Conservation (phyloP, 73 alveolate genomes). For the Halteria grandinella region DNA sequence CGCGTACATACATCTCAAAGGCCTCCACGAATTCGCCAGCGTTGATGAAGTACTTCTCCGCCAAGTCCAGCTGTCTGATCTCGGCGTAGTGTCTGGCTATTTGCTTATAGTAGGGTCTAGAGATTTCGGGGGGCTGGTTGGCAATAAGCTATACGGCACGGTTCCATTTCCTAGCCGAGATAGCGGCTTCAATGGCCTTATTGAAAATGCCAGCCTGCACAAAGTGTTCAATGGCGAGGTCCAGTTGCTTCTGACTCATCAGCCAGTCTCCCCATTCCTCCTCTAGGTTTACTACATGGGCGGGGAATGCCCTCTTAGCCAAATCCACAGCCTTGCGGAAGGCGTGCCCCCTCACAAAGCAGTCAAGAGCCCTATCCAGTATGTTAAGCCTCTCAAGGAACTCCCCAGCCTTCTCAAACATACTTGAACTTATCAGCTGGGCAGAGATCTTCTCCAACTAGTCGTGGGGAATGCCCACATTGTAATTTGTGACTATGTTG, state of each 20-base stretch:
- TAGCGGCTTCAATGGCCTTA: slow-evolving; percentile 99
- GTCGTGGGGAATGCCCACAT: slow-evolving; percentile 94
- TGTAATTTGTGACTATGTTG: slow-evolving; percentile 93
- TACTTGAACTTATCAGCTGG: slow-evolving; percentile 90
- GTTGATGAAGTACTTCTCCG: slow-evolving; percentile 96
- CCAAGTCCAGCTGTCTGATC: slow-evolving; percentile 97
- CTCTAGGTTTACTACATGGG: slow-evolving; percentile 89
- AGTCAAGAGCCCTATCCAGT: slow-evolving; percentile 97
- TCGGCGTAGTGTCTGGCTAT: slow-evolving; percentile 99
- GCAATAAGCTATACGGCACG: slow-evolving; percentile 93
- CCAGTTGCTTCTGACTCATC: slow-evolving; percentile 90
- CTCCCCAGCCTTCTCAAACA: slow-evolving; percentile 99
- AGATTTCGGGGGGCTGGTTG: slow-evolving; percentile 96
- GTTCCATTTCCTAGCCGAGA: slow-evolving; percentile 97
- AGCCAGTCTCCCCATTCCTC: slow-evolving; percentile 99
- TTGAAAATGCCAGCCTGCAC: slow-evolving; percentile 97
- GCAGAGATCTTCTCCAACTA: slow-evolving; percentile 93
- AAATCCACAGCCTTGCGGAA: slow-evolving; percentile 97
- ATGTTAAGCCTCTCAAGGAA: slow-evolving; percentile 98
- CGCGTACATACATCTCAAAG: slow-evolving; percentile 96
- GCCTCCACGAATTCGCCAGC: slow-evolving; percentile 97
- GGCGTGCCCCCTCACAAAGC: slow-evolving; percentile 98
- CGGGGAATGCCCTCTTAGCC: slow-evolving; percentile 75
- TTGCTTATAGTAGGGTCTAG: slow-evolving; percentile 97
- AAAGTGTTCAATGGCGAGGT: slow-evolving; percentile 85